These are phyloP conservation scores for Cymodocea nodosa DNA, from an alignment of 116 monocot genomes.

Conservation along the genomic window DNA sequence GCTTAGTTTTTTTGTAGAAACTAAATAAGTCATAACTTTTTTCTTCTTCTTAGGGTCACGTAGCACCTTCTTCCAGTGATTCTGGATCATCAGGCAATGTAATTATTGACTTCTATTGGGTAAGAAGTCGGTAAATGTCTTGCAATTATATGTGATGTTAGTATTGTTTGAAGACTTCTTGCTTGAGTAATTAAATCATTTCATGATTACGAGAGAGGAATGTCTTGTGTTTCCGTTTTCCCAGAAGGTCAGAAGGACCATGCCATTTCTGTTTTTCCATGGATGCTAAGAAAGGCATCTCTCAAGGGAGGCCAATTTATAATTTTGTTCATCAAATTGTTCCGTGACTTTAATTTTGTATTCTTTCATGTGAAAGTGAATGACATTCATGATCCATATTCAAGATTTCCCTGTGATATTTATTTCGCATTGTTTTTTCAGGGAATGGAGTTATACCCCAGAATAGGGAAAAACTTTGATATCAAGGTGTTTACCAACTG, in stretches of 20 bases:
- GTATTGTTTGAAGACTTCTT: slow-evolving; percentile 7
- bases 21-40: neutral
- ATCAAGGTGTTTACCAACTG: slow-evolving; percentile 99
- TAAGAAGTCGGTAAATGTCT: slow-evolving; percentile 15
- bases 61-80: slow-evolving; percentile 93
- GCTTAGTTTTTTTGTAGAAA: neutral
- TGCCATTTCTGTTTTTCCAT: too few relatives aligned
- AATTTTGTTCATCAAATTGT: too few relatives aligned
- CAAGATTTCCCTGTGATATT: neutral
- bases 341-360: too few relatives aligned
- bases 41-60: slow-evolving; percentile 47
- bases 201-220: too few relatives aligned
- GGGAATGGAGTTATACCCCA: slow-evolving; percentile 99
- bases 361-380: neutral
- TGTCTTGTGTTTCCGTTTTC: too few relatives aligned
- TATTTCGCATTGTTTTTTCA: slow-evolving; percentile 7
- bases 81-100: slow-evolving; percentile 91
- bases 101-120: slow-evolving; percentile 98
- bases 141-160: neutral
- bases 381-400: too few relatives aligned
- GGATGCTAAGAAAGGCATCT: too few relatives aligned
- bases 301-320: too few relatives aligned
- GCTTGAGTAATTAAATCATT: neutral
- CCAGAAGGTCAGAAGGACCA: too few relatives aligned
- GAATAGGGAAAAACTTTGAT: slow-evolving; percentile 89